Conservation (phyloP, 139 green algal genomes). For the Tetraselmis chui region DNA sequence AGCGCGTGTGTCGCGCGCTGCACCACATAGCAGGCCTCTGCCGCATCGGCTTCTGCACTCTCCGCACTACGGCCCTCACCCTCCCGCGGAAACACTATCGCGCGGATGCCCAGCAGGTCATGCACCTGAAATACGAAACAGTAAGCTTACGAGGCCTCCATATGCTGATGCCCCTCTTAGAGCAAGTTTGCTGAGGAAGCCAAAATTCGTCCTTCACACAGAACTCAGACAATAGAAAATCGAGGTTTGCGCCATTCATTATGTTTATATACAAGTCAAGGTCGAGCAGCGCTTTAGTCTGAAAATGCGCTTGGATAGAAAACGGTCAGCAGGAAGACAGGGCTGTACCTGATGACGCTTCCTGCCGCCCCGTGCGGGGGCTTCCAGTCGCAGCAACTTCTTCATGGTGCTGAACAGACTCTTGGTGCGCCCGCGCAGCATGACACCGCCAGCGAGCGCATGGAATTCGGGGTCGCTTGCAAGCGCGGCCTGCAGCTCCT, state of each 20-base stretch:
- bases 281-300: too few relatives aligned
- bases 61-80: conserved; percentile 14
- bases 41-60: conserved; percentile 15
- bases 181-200: too few relatives aligned
- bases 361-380: conserved; percentile 54
- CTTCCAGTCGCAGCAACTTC: conserved; percentile 81
- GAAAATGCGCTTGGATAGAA: too few relatives aligned
- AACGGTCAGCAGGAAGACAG: too few relatives aligned
- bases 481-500: conserved; percentile 48
- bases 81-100: conserved; percentile 57
- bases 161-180: too few relatives aligned
- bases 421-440: conserved; percentile 66
- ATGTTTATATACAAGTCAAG: too few relatives aligned
- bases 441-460: conserved; percentile 35
- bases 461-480: conserved; percentile 41
- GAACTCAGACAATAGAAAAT: too few relatives aligned
- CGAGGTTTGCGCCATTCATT: too few relatives aligned
- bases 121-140: too few relatives aligned
- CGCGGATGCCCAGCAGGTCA: conserved; percentile 85
- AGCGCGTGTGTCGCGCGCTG: conserved; percentile 46
- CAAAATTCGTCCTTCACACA: too few relatives aligned
- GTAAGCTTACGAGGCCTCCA: too few relatives aligned
- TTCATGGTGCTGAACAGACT: conserved; percentile 84
- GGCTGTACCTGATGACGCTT: conserved; percentile 43
- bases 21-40: conserved; percentile 73